These are phyloP conservation scores for Trapa incisa DNA, from an alignment of 345 rosid genomes.

Conservation along the genomic window DNA sequence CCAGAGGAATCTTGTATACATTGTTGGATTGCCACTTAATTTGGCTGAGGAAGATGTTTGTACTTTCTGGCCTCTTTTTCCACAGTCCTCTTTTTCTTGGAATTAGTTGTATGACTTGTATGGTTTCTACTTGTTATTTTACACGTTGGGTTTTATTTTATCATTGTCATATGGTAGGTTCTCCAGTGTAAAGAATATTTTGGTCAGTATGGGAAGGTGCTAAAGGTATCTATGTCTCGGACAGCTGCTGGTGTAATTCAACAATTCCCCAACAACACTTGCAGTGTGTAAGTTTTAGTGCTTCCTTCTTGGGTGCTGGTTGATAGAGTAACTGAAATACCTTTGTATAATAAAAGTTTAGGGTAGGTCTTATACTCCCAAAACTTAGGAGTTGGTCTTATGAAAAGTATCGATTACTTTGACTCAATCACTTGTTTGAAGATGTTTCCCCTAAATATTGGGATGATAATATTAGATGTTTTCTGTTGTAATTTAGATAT, in stretches of 20 bases:
- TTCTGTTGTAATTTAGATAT: slow-evolving; percentile 37
- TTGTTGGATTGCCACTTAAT: slow-evolving; percentile 79
- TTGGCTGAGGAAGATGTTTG: slow-evolving; percentile 85
- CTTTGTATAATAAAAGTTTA: too few relatives aligned
- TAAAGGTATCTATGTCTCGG: slow-evolving; percentile 83
- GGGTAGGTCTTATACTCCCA: too few relatives aligned
- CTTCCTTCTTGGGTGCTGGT: background rate
- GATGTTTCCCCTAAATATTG: background rate
- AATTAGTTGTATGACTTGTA: too few relatives aligned
- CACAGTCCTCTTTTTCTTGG: background rate
- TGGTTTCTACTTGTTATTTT: too few relatives aligned
- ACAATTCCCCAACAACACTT: slow-evolving; percentile 83
- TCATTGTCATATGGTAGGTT: slow-evolving; percentile 33
- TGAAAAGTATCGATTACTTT: too few relatives aligned
- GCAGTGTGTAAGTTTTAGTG: slow-evolving; percentile 53
- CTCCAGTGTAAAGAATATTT: slow-evolving; percentile 69
- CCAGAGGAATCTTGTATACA: slow-evolving; percentile 79
- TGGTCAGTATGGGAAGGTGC: slow-evolving; percentile 88
- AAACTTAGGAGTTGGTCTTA: too few relatives aligned
- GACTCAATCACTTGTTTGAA: too few relatives aligned
- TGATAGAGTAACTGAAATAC: too few relatives aligned
- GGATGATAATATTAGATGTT: background rate
- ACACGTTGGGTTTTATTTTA: background rate
- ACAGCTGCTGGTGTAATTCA: slow-evolving; percentile 72
- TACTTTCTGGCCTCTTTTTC: slow-evolving; percentile 1